Percentiles rank a stretch among this genome's conserved stretches.
These are phyloP conservation scores for Scenedesmus sp. DNA, from an alignment of 163 green algal genomes.

Conservation along the genomic window DNA sequence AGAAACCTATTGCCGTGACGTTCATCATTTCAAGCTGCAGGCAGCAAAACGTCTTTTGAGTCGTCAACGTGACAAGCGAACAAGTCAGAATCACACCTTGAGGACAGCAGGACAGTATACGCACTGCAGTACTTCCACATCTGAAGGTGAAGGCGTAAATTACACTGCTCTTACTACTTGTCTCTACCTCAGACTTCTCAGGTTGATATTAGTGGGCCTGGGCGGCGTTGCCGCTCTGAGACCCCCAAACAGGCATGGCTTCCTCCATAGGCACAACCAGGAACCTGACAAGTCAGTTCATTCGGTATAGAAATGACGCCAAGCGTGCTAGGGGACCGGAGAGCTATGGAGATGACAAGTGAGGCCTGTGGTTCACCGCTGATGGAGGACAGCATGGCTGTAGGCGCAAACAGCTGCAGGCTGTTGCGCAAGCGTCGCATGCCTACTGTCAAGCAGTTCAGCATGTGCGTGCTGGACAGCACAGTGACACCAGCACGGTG, in stretches of 20 bases:
- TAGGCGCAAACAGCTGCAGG: neutral
- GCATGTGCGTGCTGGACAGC: neutral
- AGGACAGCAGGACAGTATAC: neutral
- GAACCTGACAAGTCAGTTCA: constrained; percentile 68
- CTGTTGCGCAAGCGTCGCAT: neutral
- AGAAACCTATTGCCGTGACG: neutral
- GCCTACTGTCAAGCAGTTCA: neutral
- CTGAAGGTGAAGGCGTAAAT: neutral
- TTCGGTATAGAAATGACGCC: constrained; percentile 61
- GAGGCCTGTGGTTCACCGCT: neutral
- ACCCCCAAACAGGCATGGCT: constrained; percentile 11
- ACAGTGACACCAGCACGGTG: neutral
- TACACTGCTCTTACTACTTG: neutral
- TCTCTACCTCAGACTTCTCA: neutral
- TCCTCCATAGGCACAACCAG: constrained; percentile 54
- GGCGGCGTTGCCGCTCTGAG: neutral
- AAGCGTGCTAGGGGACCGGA: constrained; percentile 34
- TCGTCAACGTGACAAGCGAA: too few relatives aligned
- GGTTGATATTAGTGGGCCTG: neutral
- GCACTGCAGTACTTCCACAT: neutral
- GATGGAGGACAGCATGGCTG: neutral
- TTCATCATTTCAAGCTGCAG: neutral
- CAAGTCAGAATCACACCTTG: neutral
- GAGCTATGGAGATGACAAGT: constrained; percentile 31
- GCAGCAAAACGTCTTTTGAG: too few relatives aligned